Evolutionary conservation across 208 protist species (phyloP).

Genomic region (Endotrypanum monterogeii): DNA sequence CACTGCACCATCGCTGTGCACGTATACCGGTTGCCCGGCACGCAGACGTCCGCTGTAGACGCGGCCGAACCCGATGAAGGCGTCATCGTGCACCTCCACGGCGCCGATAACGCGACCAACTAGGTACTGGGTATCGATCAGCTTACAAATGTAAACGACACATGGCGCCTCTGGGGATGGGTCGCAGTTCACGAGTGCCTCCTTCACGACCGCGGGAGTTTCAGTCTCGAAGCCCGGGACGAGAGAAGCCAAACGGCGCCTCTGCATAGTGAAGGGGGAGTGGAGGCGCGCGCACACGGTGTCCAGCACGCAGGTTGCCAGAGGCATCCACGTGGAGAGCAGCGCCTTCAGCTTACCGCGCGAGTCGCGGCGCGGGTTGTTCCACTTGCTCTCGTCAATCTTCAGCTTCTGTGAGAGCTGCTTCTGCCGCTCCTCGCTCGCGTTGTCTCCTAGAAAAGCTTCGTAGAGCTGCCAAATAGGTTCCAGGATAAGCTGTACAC

Average conservation of each 20-base stretch:
- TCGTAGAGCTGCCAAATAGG: slow-evolving; percentile 96
- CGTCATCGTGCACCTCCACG: slow-evolving; percentile 60
- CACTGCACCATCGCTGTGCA: slow-evolving; percentile 76
- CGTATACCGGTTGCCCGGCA: slow-evolving; percentile 85
- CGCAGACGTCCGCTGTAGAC: slow-evolving; percentile 96
- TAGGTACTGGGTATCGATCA: slow-evolving; percentile 88
- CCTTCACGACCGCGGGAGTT: slow-evolving; percentile 32
- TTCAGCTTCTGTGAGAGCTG: slow-evolving; percentile 67
- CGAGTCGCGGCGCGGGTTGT: slow-evolving; percentile 68
- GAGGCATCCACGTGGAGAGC: slow-evolving; percentile 94
- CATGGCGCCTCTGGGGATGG: slow-evolving; percentile 64
- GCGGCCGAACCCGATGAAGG: slow-evolving; percentile 96
- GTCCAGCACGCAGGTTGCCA: slow-evolving; percentile 90
- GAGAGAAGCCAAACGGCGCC: slow-evolving; percentile 59
- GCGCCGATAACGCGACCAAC: slow-evolving; percentile 55
- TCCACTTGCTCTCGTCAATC: slow-evolving; percentile 72
- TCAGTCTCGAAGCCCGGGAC: slow-evolving; percentile 62
- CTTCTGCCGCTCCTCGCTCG: slow-evolving; percentile 79
- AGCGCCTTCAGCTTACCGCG: slow-evolving; percentile 83
- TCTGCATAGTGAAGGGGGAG: slow-evolving; percentile 88
- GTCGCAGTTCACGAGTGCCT: slow-evolving; percentile 68
- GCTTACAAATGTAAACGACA: slow-evolving; percentile 85
- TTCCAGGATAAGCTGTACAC: slow-evolving; percentile 96
- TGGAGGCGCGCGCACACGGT: slow-evolving; percentile 87
- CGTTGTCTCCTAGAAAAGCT: slow-evolving; percentile 68